Percentiles rank a stretch among this genome's conserved stretches.
Evolutionary conservation across 176 grass and related monocot genomes (phyloP).

Genomic region (Tillandsia fasciculata): DNA sequence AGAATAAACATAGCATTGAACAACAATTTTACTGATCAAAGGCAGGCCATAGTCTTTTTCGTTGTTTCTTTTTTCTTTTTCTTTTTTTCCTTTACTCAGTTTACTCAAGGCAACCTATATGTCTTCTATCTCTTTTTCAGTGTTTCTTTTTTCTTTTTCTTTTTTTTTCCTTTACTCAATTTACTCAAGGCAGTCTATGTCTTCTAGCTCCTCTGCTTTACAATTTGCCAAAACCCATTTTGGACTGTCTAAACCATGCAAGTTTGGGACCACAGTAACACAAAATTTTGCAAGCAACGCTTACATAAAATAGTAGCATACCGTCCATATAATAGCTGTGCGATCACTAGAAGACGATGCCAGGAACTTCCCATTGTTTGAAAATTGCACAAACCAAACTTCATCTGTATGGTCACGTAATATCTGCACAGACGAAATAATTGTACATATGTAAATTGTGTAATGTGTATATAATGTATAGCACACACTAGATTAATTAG

Average conservation of each 20-base stretch:
- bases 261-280: background rate
- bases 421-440: conserved; percentile 51
- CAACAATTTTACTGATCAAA: too few species aligned
- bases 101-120: background rate
- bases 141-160: background rate
- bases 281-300: background rate
- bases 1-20: too few species aligned
- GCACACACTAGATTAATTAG: background rate
- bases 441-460: conserved; percentile 33
- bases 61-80: too few species aligned
- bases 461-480: conserved; percentile 5
- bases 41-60: too few species aligned
- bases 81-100: too few species aligned
- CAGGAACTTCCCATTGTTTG: conserved; percentile 79
- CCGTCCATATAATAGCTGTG: conserved; percentile 93
- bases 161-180: background rate
- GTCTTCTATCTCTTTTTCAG: background rate
- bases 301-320: conserved; percentile 19
- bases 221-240: background rate
- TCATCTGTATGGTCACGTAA: conserved; percentile 86
- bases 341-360: conserved; percentile 91
- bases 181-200: background rate
- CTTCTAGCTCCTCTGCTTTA: background rate
- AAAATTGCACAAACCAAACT: conserved; percentile 99
- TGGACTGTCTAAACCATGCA: background rate